These are phyloP conservation scores for Passalora sequoiae DNA, from an alignment of 2,329 filamentous ascomycete species.

Conservation along the genomic window DNA sequence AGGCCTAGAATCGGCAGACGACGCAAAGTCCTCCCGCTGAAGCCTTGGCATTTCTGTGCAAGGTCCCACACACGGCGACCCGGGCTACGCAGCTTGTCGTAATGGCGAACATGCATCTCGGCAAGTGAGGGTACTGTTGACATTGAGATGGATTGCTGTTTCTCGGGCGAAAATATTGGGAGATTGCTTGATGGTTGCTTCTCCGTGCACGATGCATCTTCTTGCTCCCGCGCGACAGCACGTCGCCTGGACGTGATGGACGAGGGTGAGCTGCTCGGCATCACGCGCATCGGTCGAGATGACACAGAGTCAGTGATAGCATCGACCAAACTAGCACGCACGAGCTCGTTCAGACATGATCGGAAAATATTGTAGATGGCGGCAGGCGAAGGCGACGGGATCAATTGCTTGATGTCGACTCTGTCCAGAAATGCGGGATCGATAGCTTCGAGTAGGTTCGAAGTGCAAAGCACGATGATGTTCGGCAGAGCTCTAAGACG, in stretches of 20 bases:
- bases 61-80: constrained; percentile 32
- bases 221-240: constrained; percentile 4
- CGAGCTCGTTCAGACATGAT: constrained; percentile 44
- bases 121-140: constrained; percentile 27
- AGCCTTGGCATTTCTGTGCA: constrained; percentile 33
- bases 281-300: background rate
- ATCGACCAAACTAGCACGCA: constrained; percentile 36
- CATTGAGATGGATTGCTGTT: constrained; percentile 11
- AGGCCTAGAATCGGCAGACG: constrained; percentile 40
- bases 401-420: constrained; percentile 44
- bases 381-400: constrained; percentile 38
- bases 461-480: constrained; percentile 48
- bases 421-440: constrained; percentile 48
- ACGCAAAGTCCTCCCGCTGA: constrained; percentile 41
- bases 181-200: background rate
- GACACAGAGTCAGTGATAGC: constrained; percentile 7
- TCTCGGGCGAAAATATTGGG: constrained; percentile 5
- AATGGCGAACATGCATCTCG: constrained; percentile 28
- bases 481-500: constrained; percentile 40
- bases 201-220: constrained; percentile 4
- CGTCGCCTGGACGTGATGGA: background rate
- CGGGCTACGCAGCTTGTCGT: constrained; percentile 21
- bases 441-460: constrained; percentile 44
- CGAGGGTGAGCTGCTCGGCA: background rate
- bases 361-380: constrained; percentile 47